phyloP scores from a whole-genome alignment of 2,329 filamentous ascomycete genomes.

The Chrysoporthe cubensis region DNA sequence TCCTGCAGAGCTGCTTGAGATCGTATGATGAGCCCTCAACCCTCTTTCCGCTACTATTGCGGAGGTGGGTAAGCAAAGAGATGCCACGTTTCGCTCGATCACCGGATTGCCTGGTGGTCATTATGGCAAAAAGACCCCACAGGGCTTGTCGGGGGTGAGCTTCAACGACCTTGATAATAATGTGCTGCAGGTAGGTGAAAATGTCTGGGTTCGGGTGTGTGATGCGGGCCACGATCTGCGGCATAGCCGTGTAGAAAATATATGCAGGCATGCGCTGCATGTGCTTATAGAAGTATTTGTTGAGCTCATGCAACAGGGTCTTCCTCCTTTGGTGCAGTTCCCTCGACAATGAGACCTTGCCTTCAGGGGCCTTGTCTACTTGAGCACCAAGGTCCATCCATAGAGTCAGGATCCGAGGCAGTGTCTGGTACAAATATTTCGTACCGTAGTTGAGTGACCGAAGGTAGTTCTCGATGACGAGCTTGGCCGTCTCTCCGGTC shows the following conservation, averaged over 20 bases:
- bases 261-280: conserved; percentile 72
- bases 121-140: conserved; percentile 88
- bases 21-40: conserved; percentile 59
- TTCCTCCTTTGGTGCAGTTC: conserved; percentile 61
- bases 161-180: conserved; percentile 84
- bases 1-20: conserved; percentile 71
- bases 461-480: conserved; percentile 93
- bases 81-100: conserved; percentile 64
- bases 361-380: conserved; percentile 64
- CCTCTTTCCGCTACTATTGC: conserved; percentile 50
- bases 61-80: conserved; percentile 56
- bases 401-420: conserved; percentile 87
- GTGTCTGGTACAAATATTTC: conserved; percentile 93
- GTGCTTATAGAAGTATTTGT: conserved; percentile 80
- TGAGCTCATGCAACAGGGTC: conserved; percentile 69
- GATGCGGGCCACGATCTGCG: conserved; percentile 95
- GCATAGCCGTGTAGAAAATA: conserved; percentile 80
- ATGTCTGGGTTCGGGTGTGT: conserved; percentile 81
- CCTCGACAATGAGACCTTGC: conserved; percentile 55
- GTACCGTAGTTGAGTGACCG: conserved; percentile 85
- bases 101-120: conserved; percentile 73
- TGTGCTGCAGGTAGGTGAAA: conserved; percentile 74
- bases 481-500: conserved; percentile 80
- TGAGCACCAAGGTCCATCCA: conserved; percentile 91
- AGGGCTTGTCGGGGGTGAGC: conserved; percentile 88